A percentile compares a stretch with the other conserved stretches of the same genome.
Evolutionary conservation across 1,139 yeast genomes (phyloP).

Genomic region (Taiozyma sp.): DNA sequence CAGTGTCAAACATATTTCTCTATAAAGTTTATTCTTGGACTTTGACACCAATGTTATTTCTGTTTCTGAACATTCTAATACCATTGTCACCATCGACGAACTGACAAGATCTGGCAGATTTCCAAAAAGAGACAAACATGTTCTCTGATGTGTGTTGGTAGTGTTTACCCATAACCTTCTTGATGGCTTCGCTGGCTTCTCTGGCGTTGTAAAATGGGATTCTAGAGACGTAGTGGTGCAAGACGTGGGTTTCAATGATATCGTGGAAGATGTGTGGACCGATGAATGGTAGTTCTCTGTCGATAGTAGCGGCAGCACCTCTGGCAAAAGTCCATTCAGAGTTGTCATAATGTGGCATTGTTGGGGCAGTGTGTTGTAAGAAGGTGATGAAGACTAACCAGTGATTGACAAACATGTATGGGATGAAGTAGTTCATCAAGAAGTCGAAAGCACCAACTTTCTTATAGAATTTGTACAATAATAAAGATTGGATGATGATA

Average conservation of each 20-base stretch:
- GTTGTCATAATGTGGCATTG: slow-evolving; percentile 74
- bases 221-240: slow-evolving; percentile 81
- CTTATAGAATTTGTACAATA: slow-evolving; percentile 60
- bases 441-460: slow-evolving; percentile 61
- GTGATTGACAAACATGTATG: slow-evolving; percentile 80
- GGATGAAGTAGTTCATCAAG: slow-evolving; percentile 68
- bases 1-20: no score
- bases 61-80: slow-evolving; percentile 73
- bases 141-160: slow-evolving; percentile 63
- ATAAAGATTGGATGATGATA: slow-evolving; percentile 46
- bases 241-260: slow-evolving; percentile 84
- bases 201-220: slow-evolving; percentile 86
- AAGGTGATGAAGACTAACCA: slow-evolving; percentile 86
- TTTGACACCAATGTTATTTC: slow-evolving; percentile 48
- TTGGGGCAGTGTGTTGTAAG: slow-evolving; percentile 80
- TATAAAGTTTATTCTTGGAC: neutral
- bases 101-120: slow-evolving; percentile 68
- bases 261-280: slow-evolving; percentile 84
- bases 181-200: slow-evolving; percentile 73
- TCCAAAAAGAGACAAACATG: slow-evolving; percentile 75
- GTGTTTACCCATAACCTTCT: slow-evolving; percentile 79
- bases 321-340: slow-evolving; percentile 81
- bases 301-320: slow-evolving; percentile 87
- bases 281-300: slow-evolving; percentile 77
- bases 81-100: slow-evolving; percentile 82